A percentile compares a stretch with the other conserved stretches of the same genome.
Evolutionary conservation across 1,284 basidiomycete species (phyloP).

Genomic region (Rhodotorula sp.): DNA sequence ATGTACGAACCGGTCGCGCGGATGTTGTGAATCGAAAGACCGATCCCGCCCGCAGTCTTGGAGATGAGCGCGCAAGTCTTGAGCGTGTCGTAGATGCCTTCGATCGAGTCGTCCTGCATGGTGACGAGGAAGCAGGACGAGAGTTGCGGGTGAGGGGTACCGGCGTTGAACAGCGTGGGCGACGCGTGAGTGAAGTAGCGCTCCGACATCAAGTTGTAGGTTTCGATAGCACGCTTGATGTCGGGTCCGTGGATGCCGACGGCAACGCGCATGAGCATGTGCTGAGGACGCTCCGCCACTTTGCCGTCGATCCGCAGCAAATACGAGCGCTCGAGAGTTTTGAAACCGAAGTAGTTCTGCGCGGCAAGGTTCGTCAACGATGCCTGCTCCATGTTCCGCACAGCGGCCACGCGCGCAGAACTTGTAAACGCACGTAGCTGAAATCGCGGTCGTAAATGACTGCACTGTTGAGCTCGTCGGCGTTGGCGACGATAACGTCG

Average conservation of each 20-base stretch:
- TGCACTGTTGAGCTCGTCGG: constrained; percentile 81
- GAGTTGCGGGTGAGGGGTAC: constrained; percentile 91
- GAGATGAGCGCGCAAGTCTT: constrained; percentile 99
- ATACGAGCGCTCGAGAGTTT: constrained; percentile 98
- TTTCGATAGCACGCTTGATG: constrained; percentile 85
- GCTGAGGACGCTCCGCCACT: constrained; percentile 95
- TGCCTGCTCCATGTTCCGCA: neutral
- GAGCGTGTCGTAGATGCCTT: constrained; percentile 98
- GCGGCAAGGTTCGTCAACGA: too few relatives aligned
- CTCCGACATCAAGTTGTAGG: constrained; percentile 77
- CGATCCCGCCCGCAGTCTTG: constrained; percentile 98
- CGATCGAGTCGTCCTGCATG: constrained; percentile 99
- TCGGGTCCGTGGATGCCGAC: constrained; percentile 93
- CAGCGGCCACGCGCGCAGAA: neutral
- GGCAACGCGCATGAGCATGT: constrained; percentile 99
- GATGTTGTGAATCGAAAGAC: constrained; percentile 93
- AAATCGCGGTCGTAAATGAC: constrained; percentile 99
- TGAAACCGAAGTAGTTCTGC: constrained; percentile 88
- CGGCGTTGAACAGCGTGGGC: constrained; percentile 97
- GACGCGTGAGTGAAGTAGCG: constrained; percentile 97
- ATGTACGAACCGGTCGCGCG: constrained; percentile 80
- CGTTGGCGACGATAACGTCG: constrained; percentile 77
- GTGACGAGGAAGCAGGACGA: constrained; percentile 96
- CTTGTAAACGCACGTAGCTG: constrained; percentile 67
- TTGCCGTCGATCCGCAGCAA: constrained; percentile 90